Evolutionary conservation across 2,329 filamentous ascomycete species (phyloP), one percentile per base, ranked within the genome.

Genomic region (Diaporthe aspalathi): DNA sequence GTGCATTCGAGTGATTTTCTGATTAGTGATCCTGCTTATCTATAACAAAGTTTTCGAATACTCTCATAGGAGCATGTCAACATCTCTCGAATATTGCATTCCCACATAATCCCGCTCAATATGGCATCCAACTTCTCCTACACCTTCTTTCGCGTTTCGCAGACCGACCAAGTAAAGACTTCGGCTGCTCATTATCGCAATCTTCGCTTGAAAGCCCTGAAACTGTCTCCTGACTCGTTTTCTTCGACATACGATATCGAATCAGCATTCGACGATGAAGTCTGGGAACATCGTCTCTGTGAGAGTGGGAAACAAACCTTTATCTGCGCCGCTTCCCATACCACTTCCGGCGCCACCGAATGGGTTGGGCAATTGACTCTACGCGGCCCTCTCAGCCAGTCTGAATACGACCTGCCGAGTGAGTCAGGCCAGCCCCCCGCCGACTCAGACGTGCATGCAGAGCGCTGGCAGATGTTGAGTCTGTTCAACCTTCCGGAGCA

Each of bases 131-230:
- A 22, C 0, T 54, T 6, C 29, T 35, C 52, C 0, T 54, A 54
- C 2, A 38, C 52, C 6, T 54, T 54, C 20, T 54, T 54, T 22
- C 29, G 52, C 17, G 52, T 54, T 7, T 54, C 52, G 9, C 52
- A 38, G 52, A 54, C 52, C 17, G 17, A 54, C 5, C 52, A 54
- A 14, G 52, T 54, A 54, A 38, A 54, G 29, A 35, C 20, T 14
- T 54, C 52, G 29, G 52, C 52, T 38, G 17, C 6, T 38, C 52
- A 54, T 20, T 54, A 54, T 38, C 52, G 52, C 52, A 22, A 54
- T 12, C 52, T 54, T 22, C 52, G 52, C 52, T 29, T 54, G 1
- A 54, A n/a, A 4, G 52, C 52, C 8, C 52, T 54, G 1, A 22
- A 54, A 54, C 35, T 11, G 35, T 54, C 52, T 22, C 52, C 52